Conservation (phyloP, 2,329 filamentous ascomycete species). For the Spiromastix sp. region DNA sequence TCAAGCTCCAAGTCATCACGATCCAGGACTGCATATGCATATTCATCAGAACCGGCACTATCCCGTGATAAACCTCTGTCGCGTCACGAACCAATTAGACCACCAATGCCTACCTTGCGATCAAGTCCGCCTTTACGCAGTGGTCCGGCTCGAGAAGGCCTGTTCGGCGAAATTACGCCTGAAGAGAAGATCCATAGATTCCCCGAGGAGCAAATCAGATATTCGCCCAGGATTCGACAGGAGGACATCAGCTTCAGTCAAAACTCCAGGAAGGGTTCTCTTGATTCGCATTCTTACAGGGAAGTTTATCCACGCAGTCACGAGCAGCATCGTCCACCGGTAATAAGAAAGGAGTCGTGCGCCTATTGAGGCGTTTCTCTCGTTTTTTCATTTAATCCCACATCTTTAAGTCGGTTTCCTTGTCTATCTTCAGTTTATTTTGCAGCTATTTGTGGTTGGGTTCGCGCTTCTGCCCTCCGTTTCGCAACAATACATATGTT, state of each 20-base stretch:
- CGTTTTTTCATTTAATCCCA: no score
- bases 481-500: no score
- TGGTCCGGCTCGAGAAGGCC: background rate
- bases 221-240: slow-evolving; percentile 5
- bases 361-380: no score
- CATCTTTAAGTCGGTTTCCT: no score
- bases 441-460: no score
- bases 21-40: slow-evolving; percentile 20
- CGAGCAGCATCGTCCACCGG: no score
- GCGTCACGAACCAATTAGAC: slow-evolving; percentile 3
- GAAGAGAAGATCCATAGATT: slow-evolving; percentile 4
- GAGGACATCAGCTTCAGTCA: slow-evolving; percentile 8
- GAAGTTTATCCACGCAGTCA: slow-evolving; percentile 14
- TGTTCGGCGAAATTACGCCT: slow-evolving; percentile 6
- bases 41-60: slow-evolving; percentile 14
- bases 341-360: no score
- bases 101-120: slow-evolving; percentile 3
- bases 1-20: slow-evolving; percentile 16
- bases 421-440: no score
- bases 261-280: slow-evolving; percentile 7
- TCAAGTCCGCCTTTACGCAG: slow-evolving; percentile 1
- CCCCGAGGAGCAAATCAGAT: slow-evolving; percentile 1
- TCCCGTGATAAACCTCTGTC: background rate
- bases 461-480: no score
- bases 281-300: slow-evolving; percentile 6